These are phyloP conservation scores for Podaxis rugospora DNA, from an alignment of 768 basidiomycete genomes.

Conservation along the genomic window DNA sequence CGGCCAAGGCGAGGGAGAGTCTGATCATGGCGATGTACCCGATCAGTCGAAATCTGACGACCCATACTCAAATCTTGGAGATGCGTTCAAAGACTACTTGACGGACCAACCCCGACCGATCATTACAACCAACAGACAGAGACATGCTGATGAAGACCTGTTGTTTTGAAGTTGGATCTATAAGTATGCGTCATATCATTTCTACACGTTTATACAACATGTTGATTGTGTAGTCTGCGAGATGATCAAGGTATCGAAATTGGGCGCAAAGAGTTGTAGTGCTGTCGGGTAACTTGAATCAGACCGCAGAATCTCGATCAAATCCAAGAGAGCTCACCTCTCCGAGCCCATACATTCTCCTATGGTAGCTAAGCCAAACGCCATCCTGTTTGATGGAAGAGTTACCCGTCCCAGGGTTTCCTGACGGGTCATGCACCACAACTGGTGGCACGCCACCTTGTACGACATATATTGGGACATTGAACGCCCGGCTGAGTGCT, in stretches of 20 bases:
- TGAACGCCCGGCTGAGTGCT: conserved; percentile 77
- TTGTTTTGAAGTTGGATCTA: conserved; percentile 39
- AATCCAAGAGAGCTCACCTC: conserved; percentile 55
- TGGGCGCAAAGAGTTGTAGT: conserved; percentile 83
- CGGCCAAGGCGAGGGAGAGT: conserved; percentile 24
- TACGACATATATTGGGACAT: conserved; percentile 86
- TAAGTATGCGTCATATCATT: neutral
- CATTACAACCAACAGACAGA: conserved; percentile 32
- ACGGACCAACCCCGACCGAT: conserved; percentile 73
- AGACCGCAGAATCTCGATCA: neutral
- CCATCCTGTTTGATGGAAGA: conserved; percentile 29
- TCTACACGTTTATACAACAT: conserved; percentile 12
- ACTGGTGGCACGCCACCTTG: conserved; percentile 79
- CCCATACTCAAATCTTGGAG: conserved; percentile 81
- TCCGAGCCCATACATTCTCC: conserved; percentile 91
- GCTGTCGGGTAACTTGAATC: conserved; percentile 38
- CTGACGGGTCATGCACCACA: conserved; percentile 73
- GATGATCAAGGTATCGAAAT: conserved; percentile 22
- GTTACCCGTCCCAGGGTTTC: conserved; percentile 23
- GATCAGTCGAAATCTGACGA: conserved; percentile 38
- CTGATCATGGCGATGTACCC: conserved; percentile 20
- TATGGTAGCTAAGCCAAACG: conserved; percentile 85
- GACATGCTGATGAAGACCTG: conserved; percentile 60
- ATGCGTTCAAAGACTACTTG: conserved; percentile 69
- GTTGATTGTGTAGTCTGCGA: neutral